phyloP scores from a whole-genome alignment of 306 rosid species.

The Fagus sylvatica region DNA sequence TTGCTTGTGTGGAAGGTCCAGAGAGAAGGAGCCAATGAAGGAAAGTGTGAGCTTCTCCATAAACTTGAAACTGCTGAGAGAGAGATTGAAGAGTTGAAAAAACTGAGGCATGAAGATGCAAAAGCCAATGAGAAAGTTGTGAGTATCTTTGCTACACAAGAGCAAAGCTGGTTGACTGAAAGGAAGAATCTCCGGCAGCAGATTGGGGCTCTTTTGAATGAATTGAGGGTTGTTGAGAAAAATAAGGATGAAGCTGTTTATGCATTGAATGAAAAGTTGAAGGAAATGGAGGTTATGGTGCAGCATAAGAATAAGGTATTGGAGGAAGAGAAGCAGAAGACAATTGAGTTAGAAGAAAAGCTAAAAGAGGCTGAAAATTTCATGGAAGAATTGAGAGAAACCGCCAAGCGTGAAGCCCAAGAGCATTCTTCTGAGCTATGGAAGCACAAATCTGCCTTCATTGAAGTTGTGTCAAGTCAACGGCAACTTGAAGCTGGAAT shows the following conservation, averaged over 20 bases:
- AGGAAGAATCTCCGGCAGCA: constrained; percentile 72
- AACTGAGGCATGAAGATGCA: constrained; percentile 81
- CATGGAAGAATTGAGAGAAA: constrained; percentile 65
- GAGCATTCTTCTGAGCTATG: constrained; percentile 82
- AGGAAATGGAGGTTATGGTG: constrained; percentile 54
- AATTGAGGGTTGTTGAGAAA: constrained; percentile 61
- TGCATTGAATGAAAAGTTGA: constrained; percentile 55
- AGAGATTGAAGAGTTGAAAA: constrained; percentile 67
- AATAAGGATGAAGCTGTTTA: constrained; percentile 41
- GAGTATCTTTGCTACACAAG: constrained; percentile 84
- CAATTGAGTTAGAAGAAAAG: constrained; percentile 64
- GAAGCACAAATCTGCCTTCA: constrained; percentile 90
- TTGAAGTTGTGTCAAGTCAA: constrained; percentile 87
- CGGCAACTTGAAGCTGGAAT: constrained; percentile 88
- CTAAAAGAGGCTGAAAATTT: constrained; percentile 49
- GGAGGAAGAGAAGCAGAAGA: constrained; percentile 56
- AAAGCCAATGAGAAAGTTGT: constrained; percentile 96
- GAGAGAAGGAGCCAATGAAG: constrained; percentile 40
- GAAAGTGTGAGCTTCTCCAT: constrained; percentile 34
- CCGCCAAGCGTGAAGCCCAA: constrained; percentile 52
- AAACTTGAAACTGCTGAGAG: constrained; percentile 61
- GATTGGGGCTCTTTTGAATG: constrained; percentile 64
- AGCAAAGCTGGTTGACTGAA: constrained; percentile 81
- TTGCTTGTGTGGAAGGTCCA: constrained; percentile 77
- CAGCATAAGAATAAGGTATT: constrained; percentile 57